Base-by-base conservation (phyloP, 352 stramenopile species). In the Phytophthora gonapodyides region DNA sequence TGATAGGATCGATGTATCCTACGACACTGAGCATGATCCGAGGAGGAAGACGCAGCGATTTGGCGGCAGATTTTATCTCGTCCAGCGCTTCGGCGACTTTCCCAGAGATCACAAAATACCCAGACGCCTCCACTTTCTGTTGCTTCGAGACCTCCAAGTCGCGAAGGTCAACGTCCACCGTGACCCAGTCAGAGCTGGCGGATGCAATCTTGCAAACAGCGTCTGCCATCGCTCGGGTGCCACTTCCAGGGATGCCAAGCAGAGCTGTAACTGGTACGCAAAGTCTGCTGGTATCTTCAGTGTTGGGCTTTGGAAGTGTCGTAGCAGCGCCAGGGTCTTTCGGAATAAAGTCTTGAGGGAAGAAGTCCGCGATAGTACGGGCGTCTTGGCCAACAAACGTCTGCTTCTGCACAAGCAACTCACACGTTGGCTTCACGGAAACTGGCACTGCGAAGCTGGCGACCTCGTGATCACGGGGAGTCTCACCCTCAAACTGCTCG, bases 181-280 rank as follows among this genome's bases (percentile, higher is more conserved):
- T 51, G 7, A 63, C 21, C 84, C 82, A 93, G 11, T 79, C 66
- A 30, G 81, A 79, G 5, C 49, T 67, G 2, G 52, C 49, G 0
- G 72, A 75, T 9, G 82, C 78, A 45, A 93, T 71, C 13, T 77
- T 68, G 55, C 75, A 82, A 41, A 91, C 51, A 2, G 64, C 77
- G 10, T 66, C 8, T 1, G 73, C 59, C 46, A 91, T 79, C 9
- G 40, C 41, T 5, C 52, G 17, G 0, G 64, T 71, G 3, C 74
- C 72, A 63, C 84, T 93, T 40, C 84, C 82, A n/a, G 84, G 84
- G 11, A 93, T 74, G 0, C 84, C 84, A 6, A 93, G 5, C 41
- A 88, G 68, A 10, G 86, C 48, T 1, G 82, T 89, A 52, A 93
- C 53, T 1, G 84, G 78, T 1, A 91, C 54, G 13, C 66, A 68